Conservation (phyloP, 495 filamentous ascomycete genomes). For the Podospora fimiseda region DNA sequence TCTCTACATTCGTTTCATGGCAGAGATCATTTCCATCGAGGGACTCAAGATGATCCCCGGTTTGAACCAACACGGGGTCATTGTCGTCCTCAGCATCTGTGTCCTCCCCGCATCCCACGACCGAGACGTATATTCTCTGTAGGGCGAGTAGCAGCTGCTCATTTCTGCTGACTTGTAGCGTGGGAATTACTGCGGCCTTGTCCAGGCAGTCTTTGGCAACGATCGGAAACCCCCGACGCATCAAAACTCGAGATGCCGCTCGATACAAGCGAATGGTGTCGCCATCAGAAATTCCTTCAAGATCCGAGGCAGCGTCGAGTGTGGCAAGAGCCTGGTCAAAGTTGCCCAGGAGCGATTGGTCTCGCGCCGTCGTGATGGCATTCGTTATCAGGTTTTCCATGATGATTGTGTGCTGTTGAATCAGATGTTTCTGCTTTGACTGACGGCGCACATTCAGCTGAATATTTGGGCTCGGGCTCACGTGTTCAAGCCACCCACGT, state of each 20-base stretch:
- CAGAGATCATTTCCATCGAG: background rate
- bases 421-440: background rate
- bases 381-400: too few species aligned
- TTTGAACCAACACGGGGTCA: background rate
- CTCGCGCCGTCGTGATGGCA: background rate
- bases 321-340: background rate
- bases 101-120: background rate
- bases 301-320: background rate
- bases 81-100: background rate
- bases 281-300: background rate
- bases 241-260: background rate
- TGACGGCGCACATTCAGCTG: too few species aligned
- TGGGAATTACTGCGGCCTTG: background rate
- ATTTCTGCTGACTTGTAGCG: background rate
- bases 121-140: background rate
- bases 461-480: too few species aligned
- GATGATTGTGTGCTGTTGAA: background rate
- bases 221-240: background rate
- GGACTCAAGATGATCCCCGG: background rate
- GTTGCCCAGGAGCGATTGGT: background rate
- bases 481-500: background rate
- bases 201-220: background rate
- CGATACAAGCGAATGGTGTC: background rate
- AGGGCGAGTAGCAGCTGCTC: background rate
- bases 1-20: background rate